phyloP scores from a whole-genome alignment of 139 green algal species.

The Chlamydomonas applanata region DNA sequence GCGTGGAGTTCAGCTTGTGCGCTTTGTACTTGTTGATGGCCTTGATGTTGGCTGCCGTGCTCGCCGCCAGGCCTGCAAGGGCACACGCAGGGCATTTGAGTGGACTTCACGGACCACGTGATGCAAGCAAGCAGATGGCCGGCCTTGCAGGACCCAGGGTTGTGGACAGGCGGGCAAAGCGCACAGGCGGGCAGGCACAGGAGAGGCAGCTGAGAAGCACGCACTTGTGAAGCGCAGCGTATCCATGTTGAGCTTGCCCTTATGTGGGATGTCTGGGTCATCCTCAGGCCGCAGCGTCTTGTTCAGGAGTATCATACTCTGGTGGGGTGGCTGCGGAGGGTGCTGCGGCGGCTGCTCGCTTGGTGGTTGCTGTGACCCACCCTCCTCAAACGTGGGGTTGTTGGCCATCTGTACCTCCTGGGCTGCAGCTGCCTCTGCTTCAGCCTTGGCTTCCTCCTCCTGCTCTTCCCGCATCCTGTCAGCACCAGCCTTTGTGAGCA shows the following conservation, averaged over 20 bases:
- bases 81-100: neutral
- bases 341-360: neutral
- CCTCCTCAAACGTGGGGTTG: constrained; percentile 11
- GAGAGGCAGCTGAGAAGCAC: no score
- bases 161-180: no score
- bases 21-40: neutral
- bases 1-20: neutral
- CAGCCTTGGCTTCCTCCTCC: constrained; percentile 15
- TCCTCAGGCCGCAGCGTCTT: neutral
- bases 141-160: no score
- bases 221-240: constrained; percentile 12
- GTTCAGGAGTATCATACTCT: neutral
- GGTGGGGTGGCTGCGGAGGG: constrained; percentile 1
- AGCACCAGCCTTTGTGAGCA: constrained; percentile 43
- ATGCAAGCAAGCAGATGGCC: no score
- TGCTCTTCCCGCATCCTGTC: constrained; percentile 9
- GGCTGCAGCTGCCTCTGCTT: constrained; percentile 11
- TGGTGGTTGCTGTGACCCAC: neutral
- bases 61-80: constrained; percentile 7
- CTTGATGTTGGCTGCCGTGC: constrained; percentile 3
- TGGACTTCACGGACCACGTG: neutral
- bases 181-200: no score
- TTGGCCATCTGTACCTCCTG: constrained; percentile 9
- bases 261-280: neutral
- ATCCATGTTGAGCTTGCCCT: constrained; percentile 9